Evolutionary conservation across 345 rosid species (phyloP), one percentile per base, ranked within the genome.

Genomic region (Dimocarpus longan): DNA sequence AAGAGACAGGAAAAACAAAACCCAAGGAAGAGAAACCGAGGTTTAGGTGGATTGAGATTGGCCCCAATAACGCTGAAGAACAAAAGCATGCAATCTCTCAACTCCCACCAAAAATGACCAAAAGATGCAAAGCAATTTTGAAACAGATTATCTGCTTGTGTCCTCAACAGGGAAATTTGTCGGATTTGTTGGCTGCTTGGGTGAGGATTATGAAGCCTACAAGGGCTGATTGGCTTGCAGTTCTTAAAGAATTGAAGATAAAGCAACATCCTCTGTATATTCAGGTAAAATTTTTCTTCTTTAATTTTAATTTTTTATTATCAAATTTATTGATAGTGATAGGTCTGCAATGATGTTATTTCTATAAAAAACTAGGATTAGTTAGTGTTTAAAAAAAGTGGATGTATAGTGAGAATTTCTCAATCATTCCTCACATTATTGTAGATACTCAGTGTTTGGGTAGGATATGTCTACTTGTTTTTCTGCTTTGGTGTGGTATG

Each of bases 181-280:
- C 48, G 6, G 89, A 89, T 80, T 79, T 95, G 77, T 80, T 95
- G 86, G 78, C 64, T 82, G 85, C 83, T 79, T 95, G 95, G 97
- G 95, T 87, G 65, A 89, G 84, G 87, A 77, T 88, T 65, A 95
- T 93, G 97, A 93, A 85, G 64, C 98, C 97, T 70, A 84, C 68
- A 54, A 85, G 95, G 79, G 85, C 90, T 66, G 95, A 91, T 56
- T 93, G 98, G 97, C 98, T 95, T 68, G 85, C 84, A 2, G 82
- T 95, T 83, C 92, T 93, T 56, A 90, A 88, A 80, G 88, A 91
- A 84, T 79, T 91, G 85, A 88, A 88, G 78, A 74, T 8, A 19
- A 82, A 78, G 80, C 89, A 85, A 22, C 94, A 91, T 82, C 91
- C 93, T 0, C 88, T 91, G 65, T 90, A 87, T 86, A 68, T 91